Evolutionary conservation across 2,329 filamentous ascomycete species (phyloP).

Genomic region (Aspergillus sp.): DNA sequence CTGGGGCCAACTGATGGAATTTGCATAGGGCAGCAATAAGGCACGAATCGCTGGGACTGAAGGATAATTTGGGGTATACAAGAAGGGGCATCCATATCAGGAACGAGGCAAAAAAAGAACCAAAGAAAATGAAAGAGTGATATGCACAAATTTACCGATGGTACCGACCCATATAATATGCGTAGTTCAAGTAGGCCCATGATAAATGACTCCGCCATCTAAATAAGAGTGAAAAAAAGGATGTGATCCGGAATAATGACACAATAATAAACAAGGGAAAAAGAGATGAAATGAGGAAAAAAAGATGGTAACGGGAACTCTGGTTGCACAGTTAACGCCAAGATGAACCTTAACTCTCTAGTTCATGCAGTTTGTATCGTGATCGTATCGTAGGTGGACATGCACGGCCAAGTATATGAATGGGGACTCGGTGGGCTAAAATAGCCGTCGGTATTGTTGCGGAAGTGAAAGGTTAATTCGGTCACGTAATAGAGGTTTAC

Average conservation of each 20-base stretch:
- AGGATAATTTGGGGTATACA: slow-evolving; percentile 22
- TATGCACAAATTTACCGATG: not conserved
- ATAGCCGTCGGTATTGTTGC: slow-evolving; percentile 4
- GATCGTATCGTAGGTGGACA: slow-evolving; percentile 43
- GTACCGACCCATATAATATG: not conserved
- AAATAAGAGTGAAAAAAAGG: slow-evolving; percentile 6
- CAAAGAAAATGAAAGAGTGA: slow-evolving; percentile 13
- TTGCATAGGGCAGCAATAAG: slow-evolving; percentile 8
- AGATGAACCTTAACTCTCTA: slow-evolving; percentile 39
- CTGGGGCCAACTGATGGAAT: not conserved
- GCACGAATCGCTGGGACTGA: slow-evolving; percentile 9
- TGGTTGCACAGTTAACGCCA: slow-evolving; percentile 41
- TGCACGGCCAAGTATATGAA: slow-evolving; percentile 28
- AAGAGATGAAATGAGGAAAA: slow-evolving; percentile 3
- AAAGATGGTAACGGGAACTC: slow-evolving; percentile 20
- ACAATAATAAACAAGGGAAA: slow-evolving; percentile 14
- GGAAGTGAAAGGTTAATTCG: slow-evolving; percentile 12
- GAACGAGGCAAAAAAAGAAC: slow-evolving; percentile 1
- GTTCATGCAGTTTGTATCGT: slow-evolving; percentile 46
- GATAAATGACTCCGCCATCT: slow-evolving; percentile 6
- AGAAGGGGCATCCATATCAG: slow-evolving; percentile 10
- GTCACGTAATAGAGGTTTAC: slow-evolving; percentile 35
- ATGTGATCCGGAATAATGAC: slow-evolving; percentile 9
- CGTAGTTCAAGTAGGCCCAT: not conserved
- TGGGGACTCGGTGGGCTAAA: slow-evolving; percentile 12